Conservation (phyloP, 805 yeast genomes). For the Pichia heedii region DNA sequence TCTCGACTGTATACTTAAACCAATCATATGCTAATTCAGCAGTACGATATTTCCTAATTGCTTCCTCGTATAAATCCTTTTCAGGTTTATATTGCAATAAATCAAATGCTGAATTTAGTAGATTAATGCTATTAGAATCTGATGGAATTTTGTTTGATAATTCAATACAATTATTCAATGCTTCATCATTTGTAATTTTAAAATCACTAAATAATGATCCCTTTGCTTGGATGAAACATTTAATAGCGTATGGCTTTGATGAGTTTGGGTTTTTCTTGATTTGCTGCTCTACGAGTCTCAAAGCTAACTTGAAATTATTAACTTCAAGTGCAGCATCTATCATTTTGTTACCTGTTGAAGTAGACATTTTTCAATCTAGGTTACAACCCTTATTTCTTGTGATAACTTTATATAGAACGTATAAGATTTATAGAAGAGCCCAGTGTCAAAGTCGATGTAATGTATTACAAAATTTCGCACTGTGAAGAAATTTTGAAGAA, state of each 20-base stretch:
- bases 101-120: constrained; percentile 38
- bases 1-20: constrained; percentile 45
- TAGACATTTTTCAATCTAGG: too few species aligned
- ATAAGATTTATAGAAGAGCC: too few species aligned
- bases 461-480: too few species aligned
- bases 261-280: constrained; percentile 48
- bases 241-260: constrained; percentile 43
- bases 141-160: constrained; percentile 35
- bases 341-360: constrained; percentile 14
- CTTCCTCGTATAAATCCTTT: constrained; percentile 47
- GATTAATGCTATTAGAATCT: constrained; percentile 43
- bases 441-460: too few species aligned
- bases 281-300: constrained; percentile 37
- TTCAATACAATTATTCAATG: constrained; percentile 25
- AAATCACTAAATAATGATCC: constrained; percentile 19
- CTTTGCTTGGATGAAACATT: constrained; percentile 27
- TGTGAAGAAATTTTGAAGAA: too few species aligned
- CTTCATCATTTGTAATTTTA: constrained; percentile 16
- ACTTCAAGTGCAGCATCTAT: constrained; percentile 22
- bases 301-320: constrained; percentile 48
- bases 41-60: constrained; percentile 48
- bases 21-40: constrained; percentile 41
- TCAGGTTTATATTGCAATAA: constrained; percentile 27
- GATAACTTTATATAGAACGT: too few species aligned
- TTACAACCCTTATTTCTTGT: too few species aligned